These are phyloP conservation scores for Exophiala phaeomuriformis DNA, from an alignment of 2,329 filamentous ascomycete genomes.

Conservation along the genomic window DNA sequence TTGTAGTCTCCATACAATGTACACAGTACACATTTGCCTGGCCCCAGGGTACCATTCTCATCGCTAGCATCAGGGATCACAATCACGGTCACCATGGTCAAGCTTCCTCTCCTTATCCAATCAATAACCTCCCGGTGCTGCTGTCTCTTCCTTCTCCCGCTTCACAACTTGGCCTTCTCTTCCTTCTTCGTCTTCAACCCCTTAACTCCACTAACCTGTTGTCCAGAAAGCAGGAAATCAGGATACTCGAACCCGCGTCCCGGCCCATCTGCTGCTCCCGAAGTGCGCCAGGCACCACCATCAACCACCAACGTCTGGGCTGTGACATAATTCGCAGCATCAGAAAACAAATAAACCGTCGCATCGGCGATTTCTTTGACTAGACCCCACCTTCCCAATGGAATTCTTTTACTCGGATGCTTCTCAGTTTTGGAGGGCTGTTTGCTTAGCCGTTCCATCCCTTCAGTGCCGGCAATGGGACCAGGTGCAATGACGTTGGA, in stretches of 20 bases:
- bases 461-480: conserved; percentile 77
- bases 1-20: too few relatives aligned
- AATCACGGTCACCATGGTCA: too few relatives aligned
- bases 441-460: conserved; percentile 57
- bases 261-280: background rate
- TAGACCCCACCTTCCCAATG: conserved; percentile 67
- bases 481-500: conserved; percentile 87
- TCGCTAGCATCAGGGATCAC: too few relatives aligned
- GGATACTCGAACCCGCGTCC: conserved; percentile 46
- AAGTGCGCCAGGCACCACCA: conserved; percentile 46
- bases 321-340: conserved; percentile 78
- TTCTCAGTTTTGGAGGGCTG: conserved; percentile 44
- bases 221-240: conserved; percentile 51
- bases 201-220: conserved; percentile 50
- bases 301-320: conserved; percentile 68
- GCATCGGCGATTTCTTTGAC: conserved; percentile 88
- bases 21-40: too few relatives aligned
- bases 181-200: conserved; percentile 54
- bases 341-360: conserved; percentile 80
- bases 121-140: too few relatives aligned
- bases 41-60: too few relatives aligned
- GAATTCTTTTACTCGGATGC: conserved; percentile 49
- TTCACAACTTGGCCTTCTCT: conserved; percentile 30
- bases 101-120: too few relatives aligned
- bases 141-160: background rate